Evolutionary conservation across 306 rosid genomes (phyloP).

Genomic region (Cicer chorassanicum): DNA sequence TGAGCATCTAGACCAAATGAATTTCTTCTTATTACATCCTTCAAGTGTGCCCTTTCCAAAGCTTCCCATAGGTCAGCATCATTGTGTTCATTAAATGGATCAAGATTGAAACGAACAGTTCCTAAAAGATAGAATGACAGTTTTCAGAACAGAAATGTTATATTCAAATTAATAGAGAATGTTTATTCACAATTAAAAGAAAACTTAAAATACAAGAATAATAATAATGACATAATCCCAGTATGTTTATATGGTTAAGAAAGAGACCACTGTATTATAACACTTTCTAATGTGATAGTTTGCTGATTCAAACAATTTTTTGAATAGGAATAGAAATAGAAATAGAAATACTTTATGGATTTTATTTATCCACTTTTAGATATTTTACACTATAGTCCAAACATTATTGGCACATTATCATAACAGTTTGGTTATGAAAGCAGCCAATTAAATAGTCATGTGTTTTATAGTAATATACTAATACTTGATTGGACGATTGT

Average conservation of each 20-base stretch:
- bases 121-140: constrained; percentile 51
- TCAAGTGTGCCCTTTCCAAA: constrained; percentile 80
- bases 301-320: not conserved
- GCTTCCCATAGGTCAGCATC: constrained; percentile 94
- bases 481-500: not conserved
- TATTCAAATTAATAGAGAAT: not conserved
- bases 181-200: constrained; percentile 5
- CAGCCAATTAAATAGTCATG: too few relatives aligned
- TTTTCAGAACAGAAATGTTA: constrained; percentile 22
- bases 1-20: constrained; percentile 81
- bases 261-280: constrained; percentile 16
- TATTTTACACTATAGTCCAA: too few relatives aligned
- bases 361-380: too few relatives aligned
- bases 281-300: not conserved
- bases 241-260: constrained; percentile 13
- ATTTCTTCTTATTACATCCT: constrained; percentile 69
- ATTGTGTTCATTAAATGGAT: constrained; percentile 78
- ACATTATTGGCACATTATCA: too few relatives aligned
- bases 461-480: not conserved
- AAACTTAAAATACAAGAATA: not conserved
- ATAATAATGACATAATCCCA: not conserved
- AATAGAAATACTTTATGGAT: too few relatives aligned
- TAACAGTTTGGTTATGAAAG: too few relatives aligned
- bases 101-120: constrained; percentile 83
- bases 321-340: too few relatives aligned